Evolutionary conservation across 208 protist species (phyloP), one percentile per base, ranked within the genome.

Genomic region (Trypanosoma scelopori): DNA sequence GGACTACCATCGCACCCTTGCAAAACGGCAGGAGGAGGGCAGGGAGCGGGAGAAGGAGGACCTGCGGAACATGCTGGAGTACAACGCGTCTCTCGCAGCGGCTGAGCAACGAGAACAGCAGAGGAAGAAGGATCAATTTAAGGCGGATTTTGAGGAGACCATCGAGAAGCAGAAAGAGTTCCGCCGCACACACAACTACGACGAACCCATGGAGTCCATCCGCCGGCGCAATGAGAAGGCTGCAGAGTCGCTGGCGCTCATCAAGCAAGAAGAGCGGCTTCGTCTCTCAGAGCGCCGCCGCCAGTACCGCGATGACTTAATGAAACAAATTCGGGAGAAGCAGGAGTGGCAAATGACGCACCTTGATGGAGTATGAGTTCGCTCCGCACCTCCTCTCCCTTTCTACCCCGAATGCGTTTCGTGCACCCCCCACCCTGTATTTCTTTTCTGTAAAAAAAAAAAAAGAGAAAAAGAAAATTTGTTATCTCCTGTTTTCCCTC

Each of bases 131-230:
- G 61, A 84, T 20, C 80, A 79, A 37, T 94, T 85, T 76, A 78
- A 75, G 37, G 49, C 70, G 20, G 85, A 91, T 27, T 87, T 94
- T 53, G 79, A 87, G 22, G 84, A 84, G 37, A 74, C 56, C 41
- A 75, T 91, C n/a, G 66, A 23, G n/a, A 85, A 87, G 23, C 83
- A 94, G 43, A 79, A 82, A 71, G 85, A 89, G 65, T 92, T 91
- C 63, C 76, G 72, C 48, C 66, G 69, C 12, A 72, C 20, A 32
- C 79, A 92, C 74, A 91, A 94, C 74, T 92, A 89, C 68, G 85
- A 94, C 30, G 89, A 94, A 61, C 82, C 85, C n/a, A 57, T 48
- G 23, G 80, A 91, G 25, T 56, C 82, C 25, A 81, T 78, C 42
- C 83, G 85, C 12, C 71, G 74, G 65, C 80, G 83, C 25, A 89